Conservation (phyloP, 129 eudicot genomes). For the Silybum marianum region DNA sequence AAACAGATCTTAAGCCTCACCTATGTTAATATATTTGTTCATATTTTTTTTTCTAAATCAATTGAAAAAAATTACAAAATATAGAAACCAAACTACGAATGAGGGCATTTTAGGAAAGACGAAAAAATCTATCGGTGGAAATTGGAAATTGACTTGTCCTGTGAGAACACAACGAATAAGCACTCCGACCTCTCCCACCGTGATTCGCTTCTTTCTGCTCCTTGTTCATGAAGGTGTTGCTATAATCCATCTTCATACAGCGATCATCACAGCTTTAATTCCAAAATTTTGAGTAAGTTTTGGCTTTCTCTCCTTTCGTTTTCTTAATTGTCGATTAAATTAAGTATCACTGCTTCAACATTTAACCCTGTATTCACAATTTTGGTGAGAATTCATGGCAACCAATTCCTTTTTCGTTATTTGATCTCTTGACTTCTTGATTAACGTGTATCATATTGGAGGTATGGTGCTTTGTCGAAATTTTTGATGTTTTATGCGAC, state of each 20-base stretch:
- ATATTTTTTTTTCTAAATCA: too few relatives aligned
- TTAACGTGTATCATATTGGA: slow-evolving; percentile 5
- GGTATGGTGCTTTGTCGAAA: not conserved
- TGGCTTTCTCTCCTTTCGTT: not conserved
- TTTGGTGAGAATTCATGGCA: not conserved
- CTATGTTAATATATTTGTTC: too few relatives aligned
- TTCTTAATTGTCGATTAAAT: not conserved
- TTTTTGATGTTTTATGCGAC: not conserved
- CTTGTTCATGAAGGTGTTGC: slow-evolving; percentile 9
- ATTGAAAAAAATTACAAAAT: too few relatives aligned
- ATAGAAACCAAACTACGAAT: not conserved
- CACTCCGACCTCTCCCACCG: slow-evolving; percentile 3
- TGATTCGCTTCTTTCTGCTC: slow-evolving; percentile 14
- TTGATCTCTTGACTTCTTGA: not conserved
- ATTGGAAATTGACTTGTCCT: slow-evolving; percentile 13
- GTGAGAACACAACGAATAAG: not conserved
- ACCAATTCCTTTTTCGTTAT: not conserved
- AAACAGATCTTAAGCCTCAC: too few relatives aligned
- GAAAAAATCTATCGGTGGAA: not conserved
- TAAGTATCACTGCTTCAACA: not conserved
- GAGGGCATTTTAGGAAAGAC: slow-evolving; percentile 7
- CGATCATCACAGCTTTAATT: slow-evolving; percentile 8
- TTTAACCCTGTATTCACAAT: not conserved
- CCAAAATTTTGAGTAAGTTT: slow-evolving; percentile 16
- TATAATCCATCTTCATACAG: slow-evolving; percentile 2